Percentiles rank a stretch among this genome's conserved stretches.
phyloP scores from a whole-genome alignment of 805 yeast species.

The Zygoascus flipseniorum region DNA sequence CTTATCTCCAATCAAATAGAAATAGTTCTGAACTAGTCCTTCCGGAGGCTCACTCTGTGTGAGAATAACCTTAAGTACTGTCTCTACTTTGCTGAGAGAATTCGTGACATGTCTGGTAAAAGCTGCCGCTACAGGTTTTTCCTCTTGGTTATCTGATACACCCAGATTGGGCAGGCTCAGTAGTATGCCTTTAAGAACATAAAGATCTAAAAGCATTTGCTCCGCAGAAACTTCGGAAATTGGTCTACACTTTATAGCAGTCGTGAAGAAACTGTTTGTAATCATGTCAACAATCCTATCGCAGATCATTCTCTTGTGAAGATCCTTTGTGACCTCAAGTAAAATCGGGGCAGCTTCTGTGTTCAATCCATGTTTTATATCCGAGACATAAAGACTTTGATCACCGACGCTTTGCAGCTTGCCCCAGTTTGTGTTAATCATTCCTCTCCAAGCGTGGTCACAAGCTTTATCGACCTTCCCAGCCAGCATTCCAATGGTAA shows the following conservation, averaged over 20 bases:
- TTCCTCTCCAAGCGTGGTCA: conserved; percentile 74
- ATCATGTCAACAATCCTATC: conserved; percentile 67
- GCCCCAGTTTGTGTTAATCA: conserved; percentile 70
- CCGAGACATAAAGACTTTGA: conserved; percentile 60
- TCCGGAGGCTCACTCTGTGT: conserved; percentile 60
- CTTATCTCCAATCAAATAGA: conserved; percentile 57
- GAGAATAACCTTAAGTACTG: conserved; percentile 58
- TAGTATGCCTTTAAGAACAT: conserved; percentile 50
- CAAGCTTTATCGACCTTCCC: conserved; percentile 52
- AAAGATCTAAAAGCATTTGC: conserved; percentile 69
- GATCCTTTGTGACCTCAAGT: conserved; percentile 47
- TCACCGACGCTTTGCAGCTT: conserved; percentile 55
- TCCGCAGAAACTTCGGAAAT: conserved; percentile 64
- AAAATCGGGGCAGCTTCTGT: conserved; percentile 35
- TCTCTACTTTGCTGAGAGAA: conserved; percentile 41
- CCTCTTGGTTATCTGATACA: conserved; percentile 5
- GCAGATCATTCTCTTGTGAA: conserved; percentile 63
- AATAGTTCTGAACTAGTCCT: conserved; percentile 54
- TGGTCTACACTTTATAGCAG: conserved; percentile 57
- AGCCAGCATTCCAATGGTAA: conserved; percentile 47
- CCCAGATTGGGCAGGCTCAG: conserved; percentile 21
- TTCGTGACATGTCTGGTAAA: conserved; percentile 38
- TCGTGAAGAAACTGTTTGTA: conserved; percentile 45
- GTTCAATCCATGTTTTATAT: conserved; percentile 40
- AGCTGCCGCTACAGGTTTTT: conserved; percentile 15